Percentiles rank a stretch among this genome's conserved stretches.
Conservation (phyloP, 177 flowering plant genomes). For the Telopea speciosissima region DNA sequence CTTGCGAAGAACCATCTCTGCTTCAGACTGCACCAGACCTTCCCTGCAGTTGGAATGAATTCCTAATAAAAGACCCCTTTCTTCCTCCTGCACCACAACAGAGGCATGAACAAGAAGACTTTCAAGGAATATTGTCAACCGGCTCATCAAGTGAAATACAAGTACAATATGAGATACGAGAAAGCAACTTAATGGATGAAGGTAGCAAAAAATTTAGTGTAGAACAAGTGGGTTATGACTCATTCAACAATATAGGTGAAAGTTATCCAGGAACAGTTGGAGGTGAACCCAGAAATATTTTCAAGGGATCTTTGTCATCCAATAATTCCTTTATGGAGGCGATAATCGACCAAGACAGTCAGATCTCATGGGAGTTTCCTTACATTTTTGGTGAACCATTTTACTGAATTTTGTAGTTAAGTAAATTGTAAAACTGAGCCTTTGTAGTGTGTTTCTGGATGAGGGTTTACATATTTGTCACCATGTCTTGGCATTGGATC, state of each 20-base stretch:
- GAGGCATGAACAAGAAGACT: conserved; percentile 4
- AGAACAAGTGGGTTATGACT: conserved; percentile 1
- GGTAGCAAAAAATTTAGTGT: conserved; percentile 2
- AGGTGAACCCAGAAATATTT: conserved; percentile 1
- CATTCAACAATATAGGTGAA: conserved; percentile 1
- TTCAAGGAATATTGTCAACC: conserved; percentile 10
- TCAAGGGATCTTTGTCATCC: conserved; percentile 30
- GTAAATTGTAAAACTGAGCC: not conserved
- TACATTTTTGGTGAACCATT: conserved; percentile 35
- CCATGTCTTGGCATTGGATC: no score
- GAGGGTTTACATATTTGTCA: not conserved
- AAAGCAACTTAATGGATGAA: conserved; percentile 3
- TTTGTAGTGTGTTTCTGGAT: not conserved
- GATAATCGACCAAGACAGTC: conserved; percentile 47
- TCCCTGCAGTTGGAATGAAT: conserved; percentile 45
- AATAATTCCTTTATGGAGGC: conserved; percentile 51
- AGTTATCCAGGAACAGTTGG: not conserved
- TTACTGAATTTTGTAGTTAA: conserved; percentile 15
- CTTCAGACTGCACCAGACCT: conserved; percentile 25
- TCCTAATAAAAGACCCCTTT: conserved; percentile 30
- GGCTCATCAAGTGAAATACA: conserved; percentile 10
- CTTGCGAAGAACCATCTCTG: conserved; percentile 16
- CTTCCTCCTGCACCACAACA: conserved; percentile 11
- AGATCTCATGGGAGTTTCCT: conserved; percentile 45
- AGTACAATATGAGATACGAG: conserved; percentile 10